Percentiles rank a stretch among this genome's conserved stretches.
These are phyloP conservation scores for Lunularia cruciata DNA, from an alignment of 225 moss, liverwort and hornwort species.

Conservation along the genomic window DNA sequence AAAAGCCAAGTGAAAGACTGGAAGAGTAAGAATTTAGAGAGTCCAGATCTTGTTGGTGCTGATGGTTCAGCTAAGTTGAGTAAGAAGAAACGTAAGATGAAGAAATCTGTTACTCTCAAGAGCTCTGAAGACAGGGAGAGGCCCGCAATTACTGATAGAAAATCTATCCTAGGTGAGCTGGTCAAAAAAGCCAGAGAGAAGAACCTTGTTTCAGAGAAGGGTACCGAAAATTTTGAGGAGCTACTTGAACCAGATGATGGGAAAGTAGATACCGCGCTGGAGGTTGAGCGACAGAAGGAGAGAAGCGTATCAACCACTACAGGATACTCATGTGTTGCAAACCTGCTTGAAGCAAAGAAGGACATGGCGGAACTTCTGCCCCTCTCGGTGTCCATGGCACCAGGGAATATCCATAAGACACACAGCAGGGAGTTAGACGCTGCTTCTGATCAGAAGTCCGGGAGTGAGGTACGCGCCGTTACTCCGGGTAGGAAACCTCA, in stretches of 20 bases:
- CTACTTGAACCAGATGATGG: neutral
- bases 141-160: slow-evolving; percentile 8
- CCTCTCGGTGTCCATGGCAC: neutral
- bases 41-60: neutral
- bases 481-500: neutral
- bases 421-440: neutral
- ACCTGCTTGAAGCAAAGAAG: neutral
- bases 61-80: neutral
- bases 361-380: neutral
- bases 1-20: slow-evolving; percentile 9
- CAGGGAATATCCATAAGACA: neutral
- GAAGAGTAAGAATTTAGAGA: neutral
- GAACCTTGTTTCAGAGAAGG: slow-evolving; percentile 5
- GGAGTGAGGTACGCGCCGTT: neutral
- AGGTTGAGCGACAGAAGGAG: neutral
- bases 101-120: neutral
- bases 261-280: neutral
- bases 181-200: slow-evolving; percentile 3
- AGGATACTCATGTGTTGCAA: neutral
- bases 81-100: slow-evolving; percentile 18
- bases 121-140: neutral
- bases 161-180: neutral
- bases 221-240: neutral
- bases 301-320: neutral
- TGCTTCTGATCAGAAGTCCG: neutral